Evolutionary conservation across 2,329 filamentous ascomycete genomes (phyloP), one percentile per base, ranked within the genome.

Genomic region (Pseudogymnoascus sp.): DNA sequence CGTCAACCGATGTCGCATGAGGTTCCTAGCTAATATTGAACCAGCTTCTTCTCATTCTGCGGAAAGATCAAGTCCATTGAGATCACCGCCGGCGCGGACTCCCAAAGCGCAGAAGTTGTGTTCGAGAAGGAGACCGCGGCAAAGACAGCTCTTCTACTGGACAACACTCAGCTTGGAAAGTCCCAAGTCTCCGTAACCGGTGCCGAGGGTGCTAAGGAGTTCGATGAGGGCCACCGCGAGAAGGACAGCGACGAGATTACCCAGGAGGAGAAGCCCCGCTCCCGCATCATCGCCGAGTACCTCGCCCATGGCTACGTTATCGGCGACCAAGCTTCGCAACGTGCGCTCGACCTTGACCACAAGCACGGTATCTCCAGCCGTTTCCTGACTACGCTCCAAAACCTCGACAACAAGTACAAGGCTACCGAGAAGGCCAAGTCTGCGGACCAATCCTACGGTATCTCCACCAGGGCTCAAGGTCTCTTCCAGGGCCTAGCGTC

Each of bases 41-140:
- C n/a, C 16, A 60, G 59, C 33, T 60, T 60, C 59, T 60, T 60
- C 33, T 38, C 12, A 38, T 23, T 56, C 73, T 94, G 91, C 75
- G 94, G 94, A 76, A 97, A 97, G 82, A 96, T 99, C 76, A 87
- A 85, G 69, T 83, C 84, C 70, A 83, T 99, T 75, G 87, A 91
- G 64, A 84, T 97, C 72, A 90, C 86, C 28, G 77, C 77, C 77
- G 60, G 80, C 76, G 85, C 85, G 72, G 83, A 87, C 68, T 81
- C 84, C 69, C 91, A 97, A 78, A 87, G 87, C 60, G 94, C 94
- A 64, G 90, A 88, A n/a, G 92, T 99, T 67, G 92, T 87, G 61
- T 99, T 99, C 73, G 94, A 97, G 78, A 97, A 97, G 81, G 87
- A 93, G 75, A 95, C 93, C 12, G 94, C 94, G 60, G 92, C 93